Evolutionary conservation across 2,329 filamentous ascomycete species (phyloP).

Genomic region (Fusarium sp.): DNA sequence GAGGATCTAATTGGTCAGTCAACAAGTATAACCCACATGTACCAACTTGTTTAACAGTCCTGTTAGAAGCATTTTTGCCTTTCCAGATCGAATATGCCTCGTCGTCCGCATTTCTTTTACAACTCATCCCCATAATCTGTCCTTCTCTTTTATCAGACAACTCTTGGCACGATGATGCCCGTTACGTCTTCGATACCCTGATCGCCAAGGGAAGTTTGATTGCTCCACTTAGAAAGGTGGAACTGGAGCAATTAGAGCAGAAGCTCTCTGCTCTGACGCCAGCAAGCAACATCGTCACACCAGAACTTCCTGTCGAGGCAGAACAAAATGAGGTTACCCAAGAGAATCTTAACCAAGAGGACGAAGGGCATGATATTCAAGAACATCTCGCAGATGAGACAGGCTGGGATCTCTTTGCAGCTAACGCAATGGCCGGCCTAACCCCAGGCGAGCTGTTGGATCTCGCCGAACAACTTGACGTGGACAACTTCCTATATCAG

Average conservation of each 20-base stretch:
- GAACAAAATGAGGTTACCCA: not conserved
- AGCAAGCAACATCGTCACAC: constrained; percentile 8
- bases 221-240: constrained; percentile 53
- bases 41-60: not conserved
- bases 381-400: constrained; percentile 29
- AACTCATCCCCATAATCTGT: constrained; percentile 51
- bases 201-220: constrained; percentile 54
- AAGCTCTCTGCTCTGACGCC: constrained; percentile 53
- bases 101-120: constrained; percentile 55
- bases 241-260: constrained; percentile 54
- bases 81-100: constrained; percentile 58
- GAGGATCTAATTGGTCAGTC: constrained; percentile 47
- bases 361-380: not conserved
- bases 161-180: constrained; percentile 52
- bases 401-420: constrained; percentile 50
- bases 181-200: constrained; percentile 53
- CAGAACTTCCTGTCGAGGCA: not conserved
- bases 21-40: fast-evolving
- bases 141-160: constrained; percentile 52
- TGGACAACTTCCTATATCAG: constrained; percentile 41
- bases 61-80: constrained; percentile 51
- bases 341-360: not conserved
- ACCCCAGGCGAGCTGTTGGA: constrained; percentile 50
- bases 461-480: constrained; percentile 49
- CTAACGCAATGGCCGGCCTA: constrained; percentile 49